Evolutionary conservation across 1,139 yeast genomes (phyloP).

Genomic region (Taiozyma onychis): DNA sequence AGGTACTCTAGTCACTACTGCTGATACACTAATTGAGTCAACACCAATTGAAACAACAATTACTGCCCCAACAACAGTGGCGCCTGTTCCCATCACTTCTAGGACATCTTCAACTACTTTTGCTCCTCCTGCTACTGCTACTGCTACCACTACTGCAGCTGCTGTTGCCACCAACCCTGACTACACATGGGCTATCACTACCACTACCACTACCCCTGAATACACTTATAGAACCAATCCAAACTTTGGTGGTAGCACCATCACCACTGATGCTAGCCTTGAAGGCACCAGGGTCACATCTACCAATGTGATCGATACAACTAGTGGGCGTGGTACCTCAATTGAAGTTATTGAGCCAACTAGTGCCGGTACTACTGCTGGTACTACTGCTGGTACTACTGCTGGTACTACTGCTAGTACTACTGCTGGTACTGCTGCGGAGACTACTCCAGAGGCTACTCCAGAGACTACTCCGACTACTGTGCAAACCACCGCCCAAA

Average conservation of each 20-base stretch:
- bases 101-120: neutral
- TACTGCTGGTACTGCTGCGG: neutral
- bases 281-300: constrained; percentile 16
- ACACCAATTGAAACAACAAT: neutral
- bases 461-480: neutral
- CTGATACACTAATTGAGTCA: neutral
- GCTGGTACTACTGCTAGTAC: constrained; percentile 3
- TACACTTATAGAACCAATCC: constrained; percentile 14
- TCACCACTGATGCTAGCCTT: constrained; percentile 15
- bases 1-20: constrained; percentile 16
- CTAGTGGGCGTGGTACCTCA: neutral
- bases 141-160: neutral
- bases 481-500: neutral
- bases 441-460: neutral
- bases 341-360: neutral
- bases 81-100: neutral
- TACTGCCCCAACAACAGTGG: neutral
- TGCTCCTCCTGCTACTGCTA: too few species aligned
- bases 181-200: neutral
- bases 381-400: neutral
- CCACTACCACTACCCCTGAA: constrained; percentile 3
- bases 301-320: constrained; percentile 8
- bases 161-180: neutral
- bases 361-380: neutral
- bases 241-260: constrained; percentile 13